Evolutionary conservation across 257 asterid genomes (phyloP).

Genomic region (Asclepias syriaca): DNA sequence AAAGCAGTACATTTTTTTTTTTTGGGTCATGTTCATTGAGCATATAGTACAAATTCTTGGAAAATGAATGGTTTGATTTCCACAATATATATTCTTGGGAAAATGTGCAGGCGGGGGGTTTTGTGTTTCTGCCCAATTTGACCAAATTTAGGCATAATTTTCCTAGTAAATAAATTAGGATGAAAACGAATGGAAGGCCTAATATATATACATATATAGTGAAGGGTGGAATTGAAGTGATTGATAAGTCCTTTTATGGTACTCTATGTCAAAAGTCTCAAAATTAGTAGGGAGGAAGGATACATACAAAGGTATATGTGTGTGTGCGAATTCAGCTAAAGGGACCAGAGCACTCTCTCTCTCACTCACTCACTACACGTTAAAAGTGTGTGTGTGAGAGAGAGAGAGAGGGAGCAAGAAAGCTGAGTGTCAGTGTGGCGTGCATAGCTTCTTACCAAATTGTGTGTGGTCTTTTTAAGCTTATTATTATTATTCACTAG

Average conservation of each 20-base stretch:
- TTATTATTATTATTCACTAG: conserved; percentile 17
- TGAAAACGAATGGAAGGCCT: too few relatives aligned
- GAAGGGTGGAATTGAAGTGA: conserved; percentile 12
- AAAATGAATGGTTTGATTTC: neutral
- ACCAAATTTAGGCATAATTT: too few relatives aligned
- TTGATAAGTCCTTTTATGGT: conserved; percentile 18
- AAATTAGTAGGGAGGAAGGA: neutral
- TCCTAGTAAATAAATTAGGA: too few relatives aligned
- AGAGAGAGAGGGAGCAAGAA: conserved; percentile 34
- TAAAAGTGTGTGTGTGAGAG: conserved; percentile 10
- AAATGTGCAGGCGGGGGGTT: too few relatives aligned
- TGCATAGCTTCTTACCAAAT: conserved; percentile 41
- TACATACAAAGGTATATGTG: neutral
- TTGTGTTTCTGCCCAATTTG: too few relatives aligned
- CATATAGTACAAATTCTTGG: neutral
- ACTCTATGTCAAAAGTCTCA: neutral
- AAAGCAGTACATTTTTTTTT: too few relatives aligned
- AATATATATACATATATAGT: neutral
- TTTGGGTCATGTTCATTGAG: too few relatives aligned
- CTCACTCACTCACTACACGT: conserved; percentile 15
- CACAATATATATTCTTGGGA: too few relatives aligned
- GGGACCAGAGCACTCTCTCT: neutral
- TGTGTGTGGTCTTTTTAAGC: conserved; percentile 26
- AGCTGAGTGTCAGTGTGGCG: conserved; percentile 53
- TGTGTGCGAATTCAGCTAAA: neutral